Base-by-base conservation (phyloP, 2,329 filamentous ascomycete genomes). In the Colletotrichum magnum region DNA sequence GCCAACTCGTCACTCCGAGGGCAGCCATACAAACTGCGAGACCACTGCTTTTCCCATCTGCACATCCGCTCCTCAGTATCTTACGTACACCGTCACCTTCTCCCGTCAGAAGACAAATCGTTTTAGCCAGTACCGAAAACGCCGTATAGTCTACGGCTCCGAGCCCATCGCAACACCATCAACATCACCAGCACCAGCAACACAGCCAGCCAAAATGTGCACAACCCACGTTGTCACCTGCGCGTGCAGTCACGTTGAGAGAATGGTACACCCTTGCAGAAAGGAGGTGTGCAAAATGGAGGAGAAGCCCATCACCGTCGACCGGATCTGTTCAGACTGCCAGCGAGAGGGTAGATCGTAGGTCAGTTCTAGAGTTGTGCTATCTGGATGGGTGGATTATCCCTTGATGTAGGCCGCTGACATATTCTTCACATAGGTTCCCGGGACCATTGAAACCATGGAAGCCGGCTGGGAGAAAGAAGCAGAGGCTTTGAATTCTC, bases 311-410 rank as follows among this genome's bases (percentile, higher is more conserved):
- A 50, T 50, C n/a, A 50, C 16, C 47, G 18, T 16, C 26, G 45
- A 36, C n/a, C 24, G 59, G 9, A 41, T 51, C 43, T 71, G 70
- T 39, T 61, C 52, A 36, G 48, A 39, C 13, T 71, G 68, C 57
- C 60, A 68, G 45, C 18, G 24, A n/a, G 43, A 59, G 21, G 68
- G 68, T 6, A 53, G 41, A 61, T 51, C 64, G 68, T 72, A 72
- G 70, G 68, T 72, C 50, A 66, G 70, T 71, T 48, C 54, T 59
- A 47, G 41, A 13, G 43, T 52, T 53, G 50, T 50, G 7, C 41
- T 39, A 15, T n/a, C 41, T 15, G 6, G 3, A 13, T 6, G 13
- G 13, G 41, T n/a, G 41, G 13, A n/a, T 43, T 10, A n/a, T n/a
- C 13, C 16, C 16, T 6, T 15, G 41, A 43, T 18, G 45, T 39